Evolutionary conservation across 257 asterid genomes (phyloP).

Genomic region (Craterostigma plantagineum): DNA sequence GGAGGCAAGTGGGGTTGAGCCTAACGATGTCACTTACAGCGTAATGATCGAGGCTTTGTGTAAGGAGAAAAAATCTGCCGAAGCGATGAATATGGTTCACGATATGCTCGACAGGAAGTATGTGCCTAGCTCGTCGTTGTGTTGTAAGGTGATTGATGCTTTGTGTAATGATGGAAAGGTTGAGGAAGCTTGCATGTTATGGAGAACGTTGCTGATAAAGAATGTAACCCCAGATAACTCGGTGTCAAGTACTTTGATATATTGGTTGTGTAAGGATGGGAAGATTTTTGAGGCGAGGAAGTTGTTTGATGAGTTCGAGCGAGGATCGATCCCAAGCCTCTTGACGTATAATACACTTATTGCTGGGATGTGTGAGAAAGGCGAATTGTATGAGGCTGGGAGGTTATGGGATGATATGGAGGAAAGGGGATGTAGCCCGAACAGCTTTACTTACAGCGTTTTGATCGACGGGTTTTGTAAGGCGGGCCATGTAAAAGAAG

Average conservation of each 20-base stretch:
- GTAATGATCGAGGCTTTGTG: constrained; percentile 84
- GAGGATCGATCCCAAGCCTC: constrained; percentile 52
- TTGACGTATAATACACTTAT: constrained; percentile 68
- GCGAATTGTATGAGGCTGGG: constrained; percentile 77
- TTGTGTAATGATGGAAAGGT: constrained; percentile 66
- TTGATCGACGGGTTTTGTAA: constrained; percentile 63
- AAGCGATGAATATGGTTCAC: constrained; percentile 47
- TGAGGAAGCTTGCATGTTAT: constrained; percentile 48
- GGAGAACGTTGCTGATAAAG: constrained; percentile 58
- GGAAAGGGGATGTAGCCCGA: constrained; percentile 55
- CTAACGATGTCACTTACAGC: constrained; percentile 69
- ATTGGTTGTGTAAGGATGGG: constrained; percentile 81
- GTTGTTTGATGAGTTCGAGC: constrained; percentile 68
- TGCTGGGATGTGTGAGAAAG: constrained; percentile 74
- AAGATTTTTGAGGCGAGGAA: constrained; percentile 58
- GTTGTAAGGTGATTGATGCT: constrained; percentile 61
- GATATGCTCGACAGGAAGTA: constrained; percentile 74
- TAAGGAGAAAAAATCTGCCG: constrained; percentile 56
- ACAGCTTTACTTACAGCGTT: constrained; percentile 58
- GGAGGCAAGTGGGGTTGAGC: constrained; percentile 68
- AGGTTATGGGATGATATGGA: constrained; percentile 93
- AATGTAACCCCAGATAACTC: constrained; percentile 70
- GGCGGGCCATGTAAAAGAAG: constrained; percentile 52
- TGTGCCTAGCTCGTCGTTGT: constrained; percentile 47
- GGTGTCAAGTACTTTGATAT: constrained; percentile 50